phyloP scores from a whole-genome alignment of 306 rosid genomes.

The Oemleria cerasiformis region DNA sequence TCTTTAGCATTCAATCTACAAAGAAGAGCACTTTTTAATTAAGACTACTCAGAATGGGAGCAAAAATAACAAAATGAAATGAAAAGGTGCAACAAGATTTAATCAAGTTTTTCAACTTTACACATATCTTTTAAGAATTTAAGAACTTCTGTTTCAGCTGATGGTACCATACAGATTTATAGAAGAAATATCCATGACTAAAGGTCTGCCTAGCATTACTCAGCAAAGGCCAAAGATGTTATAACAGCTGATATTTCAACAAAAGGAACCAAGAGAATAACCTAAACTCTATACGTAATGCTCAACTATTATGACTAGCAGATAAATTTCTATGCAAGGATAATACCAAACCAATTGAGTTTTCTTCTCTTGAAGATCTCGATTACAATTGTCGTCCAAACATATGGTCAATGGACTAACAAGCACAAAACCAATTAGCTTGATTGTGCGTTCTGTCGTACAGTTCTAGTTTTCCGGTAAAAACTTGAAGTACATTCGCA shows the following conservation, averaged over 20 bases:
- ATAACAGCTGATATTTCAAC: background rate
- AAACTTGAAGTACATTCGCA: background rate
- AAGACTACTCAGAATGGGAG: background rate
- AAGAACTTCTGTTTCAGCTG: background rate
- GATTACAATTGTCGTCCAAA: background rate
- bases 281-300: background rate
- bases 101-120: background rate
- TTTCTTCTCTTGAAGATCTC: background rate
- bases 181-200: background rate
- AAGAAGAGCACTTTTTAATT: background rate
- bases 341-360: background rate
- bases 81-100: background rate
- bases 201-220: background rate
- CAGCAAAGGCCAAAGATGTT: background rate
- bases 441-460: background rate
- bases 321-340: background rate
- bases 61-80: background rate
- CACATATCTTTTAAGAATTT: background rate
- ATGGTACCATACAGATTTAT: background rate
- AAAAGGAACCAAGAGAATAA: background rate
- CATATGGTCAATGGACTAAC: background rate
- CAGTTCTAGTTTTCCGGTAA: background rate
- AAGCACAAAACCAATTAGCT: conserved; percentile 1
- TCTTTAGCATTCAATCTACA: background rate
- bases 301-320: background rate